Evolutionary conservation across 805 yeast species (phyloP), one percentile per base, ranked within the genome.

Genomic region (Sugiyamaella chiloensis): DNA sequence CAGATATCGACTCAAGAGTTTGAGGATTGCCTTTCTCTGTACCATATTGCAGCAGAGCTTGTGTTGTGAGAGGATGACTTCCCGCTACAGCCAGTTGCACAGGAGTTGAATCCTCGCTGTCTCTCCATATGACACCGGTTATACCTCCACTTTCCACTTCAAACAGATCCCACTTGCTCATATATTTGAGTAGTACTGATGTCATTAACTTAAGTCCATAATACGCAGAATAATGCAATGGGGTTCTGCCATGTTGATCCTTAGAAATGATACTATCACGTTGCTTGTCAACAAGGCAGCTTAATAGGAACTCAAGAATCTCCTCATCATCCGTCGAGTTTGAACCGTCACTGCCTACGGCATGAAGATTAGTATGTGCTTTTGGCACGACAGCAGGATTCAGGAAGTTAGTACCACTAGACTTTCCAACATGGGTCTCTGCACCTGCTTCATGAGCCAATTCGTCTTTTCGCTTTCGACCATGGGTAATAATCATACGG

Each of bases 221-320:
- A 58, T 87, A 93, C 2, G 93, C 82, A 16, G 95, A 83, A 63
- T 90, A 90, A 67, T 91, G 97, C 47, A 91, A 69, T 0, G 97
- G 96, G 0, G 96, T 85, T 51, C 96, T 75, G 52, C 73, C 74
- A 61, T 87, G 86, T 50, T 78, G 81, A 63, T 90, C 98, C 37
- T 76, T 78, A 44, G 84, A 82, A 40, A 82, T 66, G 19, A 90
- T 69, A 2, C 76, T 74, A 20, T 73, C 67, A 51, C 81, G 74
- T 51, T 79, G 68, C 52, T 74, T 75, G 1, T 74, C 72, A 1
- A 79, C 80, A 17, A 88, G 63, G 40, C 74, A 72, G 12, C 73
- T 69, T 46, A 89, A 71, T 26, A 88, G 73, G 60, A 80, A 79
- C 5, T 67, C 63, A 39, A 87, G 69, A 2, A 89, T 85, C 14